Evolutionary conservation across 345 rosid genomes (phyloP), one percentile per base, ranked within the genome.

Genomic region (Melaleuca alternifolia): DNA sequence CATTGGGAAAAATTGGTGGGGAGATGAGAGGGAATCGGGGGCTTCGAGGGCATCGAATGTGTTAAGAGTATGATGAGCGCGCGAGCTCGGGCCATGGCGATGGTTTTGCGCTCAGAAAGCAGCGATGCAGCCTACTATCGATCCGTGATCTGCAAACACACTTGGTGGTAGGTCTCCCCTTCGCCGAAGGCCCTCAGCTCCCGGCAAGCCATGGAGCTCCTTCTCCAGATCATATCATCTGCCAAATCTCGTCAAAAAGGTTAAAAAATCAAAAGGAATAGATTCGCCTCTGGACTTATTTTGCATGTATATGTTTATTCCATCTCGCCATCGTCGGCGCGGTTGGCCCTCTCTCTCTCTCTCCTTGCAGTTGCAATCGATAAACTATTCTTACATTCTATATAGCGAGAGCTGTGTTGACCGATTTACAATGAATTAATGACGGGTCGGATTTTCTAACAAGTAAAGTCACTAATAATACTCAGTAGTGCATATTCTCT

Each of bases 101-200:
- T 6, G 84, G 54, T 57, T 62, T 89, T n/a, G n/a, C 88, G 5
- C 56, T 20, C 4, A 76, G 0, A 7, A 79, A 84, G 15, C 84
- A 84, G 7, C 85, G 61, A 44, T 84, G 0, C 10, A 76, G 0
- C 1, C 30, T 26, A 16, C 12, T n/a, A 13, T 86, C 62, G 5
- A n/a, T 18, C 71, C 37, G 48, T 18, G 15, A 11, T 81, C 85
- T 83, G 18, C 87, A 84, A 14, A 84, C 61, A 18, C 44, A n/a
- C n/a, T n/a, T n/a, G n/a, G 7, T 6, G 90, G 90, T 33, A 86
- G 88, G 71, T 90, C 88, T 62, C 85, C 76, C 21, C 51, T 53
- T 46, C 89, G 88, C 23, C 82, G 59, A 81, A 87, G 24, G 5
- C 79, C 75, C 51, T 88, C 85, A 15, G 76, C 26, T 10, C 89